phyloP scores from a whole-genome alignment of 768 basidiomycete genomes.

The Leccinellum rugosiceps region DNA sequence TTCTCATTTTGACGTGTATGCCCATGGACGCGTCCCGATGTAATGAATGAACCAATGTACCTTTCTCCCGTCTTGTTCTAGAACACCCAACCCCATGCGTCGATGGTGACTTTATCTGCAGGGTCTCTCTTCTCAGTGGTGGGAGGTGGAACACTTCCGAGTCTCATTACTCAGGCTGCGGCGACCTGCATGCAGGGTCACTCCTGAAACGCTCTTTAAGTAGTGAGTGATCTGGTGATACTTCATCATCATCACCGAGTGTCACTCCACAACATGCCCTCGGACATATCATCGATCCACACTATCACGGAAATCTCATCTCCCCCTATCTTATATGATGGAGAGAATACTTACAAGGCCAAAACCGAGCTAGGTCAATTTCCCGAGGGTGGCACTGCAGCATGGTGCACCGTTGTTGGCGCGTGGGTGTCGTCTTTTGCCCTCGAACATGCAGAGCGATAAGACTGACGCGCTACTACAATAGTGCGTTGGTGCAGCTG shows the following conservation, averaged over 20 bases:
- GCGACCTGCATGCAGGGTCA: background rate
- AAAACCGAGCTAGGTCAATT: conserved; percentile 8
- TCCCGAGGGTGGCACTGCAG: conserved; percentile 27
- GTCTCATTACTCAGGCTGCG: background rate
- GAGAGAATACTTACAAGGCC: background rate
- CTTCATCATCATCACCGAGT: background rate
- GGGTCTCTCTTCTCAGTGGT: background rate
- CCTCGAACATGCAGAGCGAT: background rate
- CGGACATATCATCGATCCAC: conserved; percentile 1
- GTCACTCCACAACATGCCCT: conserved; percentile 2
- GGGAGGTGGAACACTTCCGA: background rate
- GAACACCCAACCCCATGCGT: background rate
- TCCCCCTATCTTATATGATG: background rate
- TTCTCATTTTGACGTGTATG: background rate
- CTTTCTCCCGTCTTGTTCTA: background rate
- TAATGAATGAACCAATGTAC: background rate
- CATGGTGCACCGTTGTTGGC: conserved; percentile 26
- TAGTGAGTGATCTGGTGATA: background rate
- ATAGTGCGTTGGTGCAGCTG: conserved; percentile 31
- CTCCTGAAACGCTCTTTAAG: background rate
- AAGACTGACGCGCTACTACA: background rate
- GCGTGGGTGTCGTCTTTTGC: conserved; percentile 7
- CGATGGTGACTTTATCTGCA: background rate
- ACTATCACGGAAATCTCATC: background rate
- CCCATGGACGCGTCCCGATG: background rate